phyloP scores from a whole-genome alignment of 331 rosid species.

The Prunus yedoensis region DNA sequence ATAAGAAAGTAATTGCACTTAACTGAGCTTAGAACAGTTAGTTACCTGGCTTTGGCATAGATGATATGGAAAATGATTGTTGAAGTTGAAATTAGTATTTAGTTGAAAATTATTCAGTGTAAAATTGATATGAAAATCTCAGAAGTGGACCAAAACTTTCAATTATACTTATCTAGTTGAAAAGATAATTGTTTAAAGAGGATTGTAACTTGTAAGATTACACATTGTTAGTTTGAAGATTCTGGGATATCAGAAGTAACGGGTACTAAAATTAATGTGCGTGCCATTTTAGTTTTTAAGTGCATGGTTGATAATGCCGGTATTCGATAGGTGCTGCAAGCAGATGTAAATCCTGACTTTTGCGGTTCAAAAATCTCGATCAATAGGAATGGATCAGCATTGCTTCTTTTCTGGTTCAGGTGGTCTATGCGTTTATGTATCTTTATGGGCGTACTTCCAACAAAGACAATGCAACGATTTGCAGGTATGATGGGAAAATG shows the following conservation, averaged over 20 bases:
- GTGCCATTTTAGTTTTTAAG: neutral
- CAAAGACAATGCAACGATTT: conserved; percentile 49
- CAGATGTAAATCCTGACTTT: conserved; percentile 52
- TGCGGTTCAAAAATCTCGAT: conserved; percentile 63
- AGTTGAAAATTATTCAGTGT: neutral
- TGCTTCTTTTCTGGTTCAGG: conserved; percentile 65
- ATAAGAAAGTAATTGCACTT: neutral
- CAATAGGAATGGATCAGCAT: conserved; percentile 70
- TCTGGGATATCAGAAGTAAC: too few species aligned
- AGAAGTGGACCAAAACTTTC: neutral
- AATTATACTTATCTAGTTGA: neutral
- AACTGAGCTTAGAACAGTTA: neutral
- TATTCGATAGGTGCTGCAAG: conserved; percentile 66
- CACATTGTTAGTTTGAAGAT: neutral
- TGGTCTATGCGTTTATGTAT: conserved; percentile 63
- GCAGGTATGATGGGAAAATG: conserved; percentile 55
- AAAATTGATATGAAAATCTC: neutral
- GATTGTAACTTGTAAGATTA: neutral
- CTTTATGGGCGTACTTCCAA: conserved; percentile 69
- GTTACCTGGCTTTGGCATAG: neutral
- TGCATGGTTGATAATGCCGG: neutral
- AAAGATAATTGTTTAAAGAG: neutral
- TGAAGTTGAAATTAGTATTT: neutral
- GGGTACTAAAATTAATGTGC: too few species aligned
- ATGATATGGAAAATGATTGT: neutral